Conservation (phyloP, 164 flowering plant genomes). For the Aristolochia fimbriata region DNA sequence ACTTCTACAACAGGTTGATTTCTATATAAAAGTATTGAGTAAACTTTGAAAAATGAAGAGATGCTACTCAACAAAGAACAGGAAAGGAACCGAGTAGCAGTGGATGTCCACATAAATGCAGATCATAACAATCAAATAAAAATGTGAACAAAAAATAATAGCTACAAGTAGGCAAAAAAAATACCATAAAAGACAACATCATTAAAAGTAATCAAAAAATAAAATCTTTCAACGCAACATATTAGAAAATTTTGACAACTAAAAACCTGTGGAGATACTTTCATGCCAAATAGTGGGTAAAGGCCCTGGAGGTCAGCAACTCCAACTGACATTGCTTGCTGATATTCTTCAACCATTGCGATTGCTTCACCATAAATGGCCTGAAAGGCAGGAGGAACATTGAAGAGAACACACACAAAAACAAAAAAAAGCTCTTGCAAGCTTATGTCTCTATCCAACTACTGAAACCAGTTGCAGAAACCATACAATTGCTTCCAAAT, state of each 20-base stretch:
- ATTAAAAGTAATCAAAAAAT: neutral
- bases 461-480: neutral
- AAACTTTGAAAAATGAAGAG: too few species aligned
- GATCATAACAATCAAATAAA: too few species aligned
- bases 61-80: too few species aligned
- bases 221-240: neutral
- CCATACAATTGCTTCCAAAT: slow-evolving; percentile 83
- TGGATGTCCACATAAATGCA: too few species aligned
- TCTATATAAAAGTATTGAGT: too few species aligned
- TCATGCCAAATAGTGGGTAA: slow-evolving; percentile 59
- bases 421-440: neutral
- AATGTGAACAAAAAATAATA: too few species aligned
- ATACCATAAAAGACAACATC: neutral
- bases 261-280: slow-evolving; percentile 64
- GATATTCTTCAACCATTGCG: slow-evolving; percentile 89
- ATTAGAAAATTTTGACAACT: too few species aligned
- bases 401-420: neutral
- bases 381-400: slow-evolving; percentile 17
- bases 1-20: too few species aligned
- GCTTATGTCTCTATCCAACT: neutral
- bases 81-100: too few species aligned
- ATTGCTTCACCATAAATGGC: slow-evolving; percentile 74
- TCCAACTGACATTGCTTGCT: slow-evolving; percentile 58
- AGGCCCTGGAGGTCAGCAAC: slow-evolving; percentile 46
- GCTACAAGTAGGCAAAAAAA: neutral